A percentile compares a stretch with the other conserved stretches of the same genome.
Evolutionary conservation across 2,329 filamentous ascomycete species (phyloP).

Genomic region (Penicillium sp.): DNA sequence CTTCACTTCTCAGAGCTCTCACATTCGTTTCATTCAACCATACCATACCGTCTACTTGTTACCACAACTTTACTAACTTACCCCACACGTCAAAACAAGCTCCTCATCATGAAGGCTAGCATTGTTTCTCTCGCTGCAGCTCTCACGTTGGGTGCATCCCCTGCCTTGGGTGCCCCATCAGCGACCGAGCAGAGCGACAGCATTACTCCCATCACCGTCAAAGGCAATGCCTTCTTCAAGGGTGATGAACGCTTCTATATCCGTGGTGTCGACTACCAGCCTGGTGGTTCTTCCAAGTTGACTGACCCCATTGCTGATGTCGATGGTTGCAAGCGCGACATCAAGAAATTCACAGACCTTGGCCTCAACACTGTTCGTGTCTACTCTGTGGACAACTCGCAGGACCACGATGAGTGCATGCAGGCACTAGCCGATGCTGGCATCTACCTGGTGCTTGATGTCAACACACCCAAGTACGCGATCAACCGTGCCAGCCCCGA

Average conservation of each 20-base stretch:
- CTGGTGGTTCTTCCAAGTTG: constrained; percentile 62
- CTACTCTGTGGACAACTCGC: constrained; percentile 87
- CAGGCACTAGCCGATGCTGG: constrained; percentile 72
- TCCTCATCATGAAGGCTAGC: constrained; percentile 54
- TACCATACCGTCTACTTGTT: background rate
- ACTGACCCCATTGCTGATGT: constrained; percentile 75
- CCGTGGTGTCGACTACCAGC: constrained; percentile 63
- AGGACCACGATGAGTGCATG: constrained; percentile 85
- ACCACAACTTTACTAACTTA: background rate
- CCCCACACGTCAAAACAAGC: background rate
- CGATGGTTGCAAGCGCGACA: constrained; percentile 72
- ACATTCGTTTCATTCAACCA: background rate
- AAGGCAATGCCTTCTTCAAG: constrained; percentile 67
- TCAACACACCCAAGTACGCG: constrained; percentile 89
- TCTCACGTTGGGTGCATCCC: constrained; percentile 48
- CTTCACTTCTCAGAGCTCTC: background rate
- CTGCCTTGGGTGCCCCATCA: constrained; percentile 46
- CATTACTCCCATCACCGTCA: constrained; percentile 59
- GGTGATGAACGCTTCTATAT: constrained; percentile 59
- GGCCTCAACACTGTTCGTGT: constrained; percentile 90
- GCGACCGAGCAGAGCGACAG: constrained; percentile 42
- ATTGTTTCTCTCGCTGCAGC: constrained; percentile 45
- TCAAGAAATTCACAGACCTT: constrained; percentile 77
- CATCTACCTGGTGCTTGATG: constrained; percentile 89
- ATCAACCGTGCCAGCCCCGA: constrained; percentile 75